Conservation (phyloP, 768 basidiomycete species). For the Lactarius sp. region DNA sequence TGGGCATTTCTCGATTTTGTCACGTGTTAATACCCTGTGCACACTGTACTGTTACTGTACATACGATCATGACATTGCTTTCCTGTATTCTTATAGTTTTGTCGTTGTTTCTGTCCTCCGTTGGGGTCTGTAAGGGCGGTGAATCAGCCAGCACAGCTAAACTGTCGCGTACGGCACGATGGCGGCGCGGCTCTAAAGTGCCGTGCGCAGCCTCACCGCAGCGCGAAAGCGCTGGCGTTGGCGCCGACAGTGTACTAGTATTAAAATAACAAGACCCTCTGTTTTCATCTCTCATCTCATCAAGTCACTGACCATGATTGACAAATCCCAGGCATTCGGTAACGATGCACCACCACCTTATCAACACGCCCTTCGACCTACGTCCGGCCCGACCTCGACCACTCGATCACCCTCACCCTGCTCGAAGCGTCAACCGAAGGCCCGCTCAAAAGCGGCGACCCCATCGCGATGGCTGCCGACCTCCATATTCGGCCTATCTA, state of each 20-base stretch:
- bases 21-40: not conserved
- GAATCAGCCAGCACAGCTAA: not conserved
- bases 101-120: not conserved
- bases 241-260: not conserved
- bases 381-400: not conserved
- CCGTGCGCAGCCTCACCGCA: not conserved
- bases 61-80: not conserved
- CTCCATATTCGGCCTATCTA: constrained; percentile 24
- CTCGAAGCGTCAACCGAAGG: not conserved
- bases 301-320: constrained; percentile 14
- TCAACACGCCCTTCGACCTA: not conserved
- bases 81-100: not conserved
- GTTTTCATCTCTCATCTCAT: not conserved
- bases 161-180: not conserved
- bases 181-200: not conserved
- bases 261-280: too few species aligned
- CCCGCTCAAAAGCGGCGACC: not conserved
- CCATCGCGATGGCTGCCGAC: constrained; percentile 19
- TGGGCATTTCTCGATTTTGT: not conserved
- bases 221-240: not conserved
- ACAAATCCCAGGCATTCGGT: constrained; percentile 16
- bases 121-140: not conserved
- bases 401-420: not conserved
- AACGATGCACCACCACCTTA: constrained; percentile 22
- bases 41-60: not conserved